phyloP scores from a whole-genome alignment of 169 alveolate species.

The Besnoitia besnoiti region DNA sequence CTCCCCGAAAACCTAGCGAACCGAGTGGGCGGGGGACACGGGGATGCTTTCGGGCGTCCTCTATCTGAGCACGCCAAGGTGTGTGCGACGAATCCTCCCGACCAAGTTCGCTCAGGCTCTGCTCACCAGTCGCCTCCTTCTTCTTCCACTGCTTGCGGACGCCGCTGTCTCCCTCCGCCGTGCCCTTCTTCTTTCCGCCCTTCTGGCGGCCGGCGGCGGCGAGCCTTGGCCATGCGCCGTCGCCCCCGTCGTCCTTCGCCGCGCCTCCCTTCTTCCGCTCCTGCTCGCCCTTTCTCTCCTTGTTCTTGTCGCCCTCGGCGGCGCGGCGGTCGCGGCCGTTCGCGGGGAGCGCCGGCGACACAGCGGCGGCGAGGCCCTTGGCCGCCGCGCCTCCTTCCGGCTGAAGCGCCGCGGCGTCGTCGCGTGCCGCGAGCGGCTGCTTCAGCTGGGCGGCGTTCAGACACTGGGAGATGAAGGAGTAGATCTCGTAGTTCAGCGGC shows the following conservation, averaged over 20 bases:
- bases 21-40: no score
- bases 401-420: neutral
- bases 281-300: neutral
- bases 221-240: neutral
- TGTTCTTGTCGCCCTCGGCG: neutral
- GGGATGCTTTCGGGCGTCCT: no score
- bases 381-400: no score
- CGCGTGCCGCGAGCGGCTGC: neutral
- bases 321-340: neutral
- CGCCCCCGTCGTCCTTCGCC: neutral
- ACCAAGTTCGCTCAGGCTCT: neutral
- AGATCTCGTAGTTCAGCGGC: slow-evolving; percentile 17
- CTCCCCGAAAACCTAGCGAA: no score
- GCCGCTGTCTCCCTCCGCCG: neutral
- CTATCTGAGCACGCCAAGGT: no score
- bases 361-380: neutral
- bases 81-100: no score
- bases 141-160: neutral
- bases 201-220: neutral
- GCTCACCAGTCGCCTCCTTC: neutral
- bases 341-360: neutral
- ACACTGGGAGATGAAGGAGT: slow-evolving; percentile 30
- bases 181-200: neutral
- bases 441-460: neutral
- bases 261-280: neutral